These are phyloP conservation scores for Termitomyces sp. DNA, from an alignment of 768 basidiomycete species.

Conservation along the genomic window DNA sequence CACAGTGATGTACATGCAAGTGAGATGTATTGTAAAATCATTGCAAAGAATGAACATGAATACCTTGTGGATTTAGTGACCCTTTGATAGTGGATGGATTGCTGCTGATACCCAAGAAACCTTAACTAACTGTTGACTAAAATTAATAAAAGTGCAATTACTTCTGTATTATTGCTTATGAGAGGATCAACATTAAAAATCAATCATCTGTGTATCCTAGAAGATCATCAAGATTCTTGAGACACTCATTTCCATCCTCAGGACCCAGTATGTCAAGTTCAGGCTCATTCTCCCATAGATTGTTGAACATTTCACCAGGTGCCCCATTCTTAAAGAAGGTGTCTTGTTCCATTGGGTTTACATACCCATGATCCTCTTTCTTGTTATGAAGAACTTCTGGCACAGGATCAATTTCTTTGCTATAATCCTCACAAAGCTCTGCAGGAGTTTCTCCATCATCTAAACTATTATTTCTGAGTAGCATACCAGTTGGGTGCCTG, in stretches of 20 bases:
- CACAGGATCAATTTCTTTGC: too few relatives aligned
- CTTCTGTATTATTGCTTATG: too few relatives aligned
- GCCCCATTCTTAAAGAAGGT: too few relatives aligned
- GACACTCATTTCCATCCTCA: constrained; percentile 1
- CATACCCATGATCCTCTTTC: constrained; percentile 1
- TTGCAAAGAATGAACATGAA: too few relatives aligned
- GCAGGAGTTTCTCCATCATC: too few relatives aligned
- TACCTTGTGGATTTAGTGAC: too few relatives aligned
- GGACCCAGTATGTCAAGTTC: not conserved
- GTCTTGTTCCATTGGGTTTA: constrained; percentile 1
- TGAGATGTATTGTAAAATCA: too few relatives aligned
- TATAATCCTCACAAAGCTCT: too few relatives aligned
- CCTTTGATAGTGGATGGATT: too few relatives aligned
- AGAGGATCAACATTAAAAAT: not conserved
- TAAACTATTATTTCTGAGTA: too few relatives aligned
- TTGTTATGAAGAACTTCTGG: not conserved
- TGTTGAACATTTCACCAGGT: not conserved
- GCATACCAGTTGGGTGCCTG: too few relatives aligned
- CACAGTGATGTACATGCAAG: too few relatives aligned
- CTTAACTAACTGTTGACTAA: not conserved
- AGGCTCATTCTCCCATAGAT: not conserved
- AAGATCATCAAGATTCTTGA: not conserved
- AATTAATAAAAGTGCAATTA: not conserved
- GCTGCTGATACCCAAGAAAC: not conserved
- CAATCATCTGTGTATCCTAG: not conserved